Evolutionary conservation across 116 monocot species (phyloP).

Genomic region (Phalaenopsis hybrid): DNA sequence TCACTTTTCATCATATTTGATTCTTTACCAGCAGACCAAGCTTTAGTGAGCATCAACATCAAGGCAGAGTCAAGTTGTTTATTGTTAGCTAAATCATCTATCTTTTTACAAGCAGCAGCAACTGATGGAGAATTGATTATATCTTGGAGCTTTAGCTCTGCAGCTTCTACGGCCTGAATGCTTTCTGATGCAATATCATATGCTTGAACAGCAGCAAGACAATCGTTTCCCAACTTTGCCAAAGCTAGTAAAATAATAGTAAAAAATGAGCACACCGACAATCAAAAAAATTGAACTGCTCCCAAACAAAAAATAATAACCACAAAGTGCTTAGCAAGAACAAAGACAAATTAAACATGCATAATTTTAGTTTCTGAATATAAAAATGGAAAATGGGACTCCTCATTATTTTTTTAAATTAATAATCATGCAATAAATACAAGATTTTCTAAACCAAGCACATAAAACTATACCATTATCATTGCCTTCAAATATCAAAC

Average conservation of each 20-base stretch:
- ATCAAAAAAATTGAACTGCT: not conserved
- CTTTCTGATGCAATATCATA: slow-evolving; percentile 76
- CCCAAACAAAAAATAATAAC: not conserved
- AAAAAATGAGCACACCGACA: not conserved
- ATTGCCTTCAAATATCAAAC: not conserved
- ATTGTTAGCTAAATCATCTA: slow-evolving; percentile 83
- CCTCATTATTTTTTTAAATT: not conserved
- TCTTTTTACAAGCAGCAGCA: slow-evolving; percentile 79
- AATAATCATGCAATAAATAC: not conserved
- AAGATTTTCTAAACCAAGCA: not conserved
- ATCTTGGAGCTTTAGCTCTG: slow-evolving; percentile 83
- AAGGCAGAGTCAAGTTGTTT: slow-evolving; percentile 86
- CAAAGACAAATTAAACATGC: not conserved
- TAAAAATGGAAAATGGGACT: not conserved
- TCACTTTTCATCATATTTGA: slow-evolving; percentile 83
- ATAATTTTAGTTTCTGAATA: not conserved
- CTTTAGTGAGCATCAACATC: slow-evolving; percentile 89
- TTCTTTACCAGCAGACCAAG: slow-evolving; percentile 90
- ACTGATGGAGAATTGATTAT: slow-evolving; percentile 72
- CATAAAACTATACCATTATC: not conserved
- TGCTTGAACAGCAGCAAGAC: slow-evolving; percentile 82
- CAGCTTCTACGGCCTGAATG: slow-evolving; percentile 76
- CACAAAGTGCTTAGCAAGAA: not conserved
- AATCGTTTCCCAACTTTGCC: slow-evolving; percentile 61
- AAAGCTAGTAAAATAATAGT: slow-evolving; percentile 39